phyloP scores from a whole-genome alignment of 306 rosid species.

The Quercus cerris region DNA sequence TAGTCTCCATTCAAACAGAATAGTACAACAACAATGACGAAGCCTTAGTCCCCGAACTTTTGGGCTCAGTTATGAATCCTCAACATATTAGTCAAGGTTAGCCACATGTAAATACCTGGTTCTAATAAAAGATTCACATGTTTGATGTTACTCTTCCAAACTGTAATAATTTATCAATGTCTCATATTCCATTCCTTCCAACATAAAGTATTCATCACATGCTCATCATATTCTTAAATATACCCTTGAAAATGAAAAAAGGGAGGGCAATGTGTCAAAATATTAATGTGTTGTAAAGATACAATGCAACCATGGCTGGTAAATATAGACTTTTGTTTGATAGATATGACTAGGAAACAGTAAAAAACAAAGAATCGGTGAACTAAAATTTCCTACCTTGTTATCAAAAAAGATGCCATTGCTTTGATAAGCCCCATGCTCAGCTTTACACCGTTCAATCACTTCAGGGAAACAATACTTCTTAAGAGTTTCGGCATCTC shows the following conservation, averaged over 20 bases:
- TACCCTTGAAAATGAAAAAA: neutral
- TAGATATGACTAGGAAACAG: neutral
- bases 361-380: neutral
- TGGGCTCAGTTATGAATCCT: no score
- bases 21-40: neutral
- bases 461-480: constrained; percentile 78
- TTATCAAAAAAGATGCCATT: constrained; percentile 81
- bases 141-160: neutral
- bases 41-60: no score
- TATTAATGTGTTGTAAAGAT: neutral
- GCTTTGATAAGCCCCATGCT: constrained; percentile 62
- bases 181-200: neutral
- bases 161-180: no score
- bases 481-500: constrained; percentile 69
- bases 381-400: constrained; percentile 52
- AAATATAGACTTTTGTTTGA: neutral
- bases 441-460: constrained; percentile 90
- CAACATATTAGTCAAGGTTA: no score
- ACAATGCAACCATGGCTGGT: no score
- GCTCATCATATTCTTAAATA: neutral
- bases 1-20: neutral
- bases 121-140: neutral
- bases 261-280: neutral
- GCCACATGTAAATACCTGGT: neutral
- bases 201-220: neutral